Evolutionary conservation across 2,329 filamentous ascomycete species (phyloP).

Genomic region (Ophiocordyceps camponoti-saundersi): DNA sequence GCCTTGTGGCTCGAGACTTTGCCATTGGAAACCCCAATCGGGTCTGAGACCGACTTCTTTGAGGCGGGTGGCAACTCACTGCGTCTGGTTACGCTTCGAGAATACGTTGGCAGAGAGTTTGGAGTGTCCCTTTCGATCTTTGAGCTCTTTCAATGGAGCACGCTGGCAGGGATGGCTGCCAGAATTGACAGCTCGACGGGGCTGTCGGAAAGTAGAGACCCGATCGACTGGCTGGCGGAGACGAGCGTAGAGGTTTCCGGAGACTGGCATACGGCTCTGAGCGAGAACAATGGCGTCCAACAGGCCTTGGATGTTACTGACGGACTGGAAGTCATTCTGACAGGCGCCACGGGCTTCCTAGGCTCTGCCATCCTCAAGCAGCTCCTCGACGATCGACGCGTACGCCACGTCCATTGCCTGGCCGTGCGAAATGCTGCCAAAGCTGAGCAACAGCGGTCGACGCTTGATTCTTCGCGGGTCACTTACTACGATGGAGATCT

Average conservation of each 20-base stretch:
- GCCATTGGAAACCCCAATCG: constrained; percentile 2
- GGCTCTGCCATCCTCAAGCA: constrained; percentile 1
- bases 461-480: constrained; percentile 4
- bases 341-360: constrained; percentile 3
- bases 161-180: constrained; percentile 20
- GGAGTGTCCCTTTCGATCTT: constrained; percentile 12
- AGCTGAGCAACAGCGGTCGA: not conserved
- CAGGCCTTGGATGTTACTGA: not conserved
- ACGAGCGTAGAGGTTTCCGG: constrained; percentile 1
- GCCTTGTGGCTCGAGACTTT: constrained; percentile 3
- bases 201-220: constrained; percentile 1
- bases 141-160: constrained; percentile 19
- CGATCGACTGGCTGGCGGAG: constrained; percentile 12
- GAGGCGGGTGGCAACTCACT: constrained; percentile 22
- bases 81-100: constrained; percentile 19
- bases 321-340: constrained; percentile 1
- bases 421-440: constrained; percentile 13
- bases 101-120: constrained; percentile 14
- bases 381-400: constrained; percentile 6
- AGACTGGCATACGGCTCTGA: not conserved
- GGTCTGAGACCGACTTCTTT: constrained; percentile 20
- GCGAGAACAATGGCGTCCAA: not conserved
- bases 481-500: constrained; percentile 12
- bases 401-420: constrained; percentile 24
- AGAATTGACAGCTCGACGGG: constrained; percentile 6